Base-by-base conservation (phyloP, 2,329 filamentous ascomycete genomes). In the Botryosphaeria agaves region DNA sequence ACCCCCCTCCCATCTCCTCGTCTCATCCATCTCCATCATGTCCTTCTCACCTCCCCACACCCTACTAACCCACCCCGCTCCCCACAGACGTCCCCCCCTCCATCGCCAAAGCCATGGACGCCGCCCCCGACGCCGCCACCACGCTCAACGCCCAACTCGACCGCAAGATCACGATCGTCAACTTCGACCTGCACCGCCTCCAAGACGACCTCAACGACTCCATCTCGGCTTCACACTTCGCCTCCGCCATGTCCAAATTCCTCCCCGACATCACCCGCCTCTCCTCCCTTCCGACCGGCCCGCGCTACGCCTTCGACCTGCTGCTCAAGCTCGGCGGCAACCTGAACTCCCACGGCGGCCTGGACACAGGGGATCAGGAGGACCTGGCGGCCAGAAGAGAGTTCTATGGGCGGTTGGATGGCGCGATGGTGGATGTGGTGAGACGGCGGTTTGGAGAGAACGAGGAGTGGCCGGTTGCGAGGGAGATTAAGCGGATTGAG, bases 161-260 rank as follows among this genome's bases (percentile, higher is more conserved):
- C 46, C 62, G 62, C 55, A 66, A 66, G 41, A 67, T 67, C 49
- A 66, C 62, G 21, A 66, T 67, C 32, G 61, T 67, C 32, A 66
- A 67, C 51, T 66, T 66, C 44, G 62, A 66, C 43, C 59, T 67
- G 3, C 62, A 67, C 51, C 59, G 62, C 30, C 53, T 67, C 28
- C 62, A 66, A 44, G 62, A 67, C 46, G 61, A 64, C 40, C 55
- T 66, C 39, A 66, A 66, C 48, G 61, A 65, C 43, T 61, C 58
- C 31, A 62, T 66, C 30, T 61, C 60, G 14, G 59, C 59, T 4
- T 53, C 61, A 4, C 62, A 63, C 39, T 66, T 67, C 46, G 59
- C 57, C 31, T 59, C 59, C 9, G 62, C 62, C 40, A 65, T 66
- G 59, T 52, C 63, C 36, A 66, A 65, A 38, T 64, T 66, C 51